These are phyloP conservation scores for Penicillium verrucosum DNA, from an alignment of 2,329 filamentous ascomycete genomes.

Conservation along the genomic window DNA sequence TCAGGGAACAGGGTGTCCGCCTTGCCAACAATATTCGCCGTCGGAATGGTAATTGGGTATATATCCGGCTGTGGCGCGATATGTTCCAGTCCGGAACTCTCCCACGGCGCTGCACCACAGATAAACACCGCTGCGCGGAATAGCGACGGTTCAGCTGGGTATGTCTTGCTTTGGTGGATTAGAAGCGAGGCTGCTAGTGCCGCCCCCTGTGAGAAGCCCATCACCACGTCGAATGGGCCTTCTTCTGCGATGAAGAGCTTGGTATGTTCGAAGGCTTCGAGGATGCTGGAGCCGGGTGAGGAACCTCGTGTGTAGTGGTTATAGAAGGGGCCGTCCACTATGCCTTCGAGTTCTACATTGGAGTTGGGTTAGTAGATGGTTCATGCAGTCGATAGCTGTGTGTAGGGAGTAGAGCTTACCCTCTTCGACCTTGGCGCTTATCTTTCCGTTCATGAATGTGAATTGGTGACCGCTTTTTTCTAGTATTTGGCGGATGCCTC, in stretches of 20 bases:
- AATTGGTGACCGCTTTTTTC: conserved; percentile 29
- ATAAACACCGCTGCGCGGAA: conserved; percentile 34
- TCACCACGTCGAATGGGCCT: conserved; percentile 33
- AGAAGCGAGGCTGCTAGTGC: conserved; percentile 29
- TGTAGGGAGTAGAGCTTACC: conserved; percentile 15
- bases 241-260: conserved; percentile 20
- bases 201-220: conserved; percentile 35
- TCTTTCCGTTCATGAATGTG: conserved; percentile 28
- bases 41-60: conserved; percentile 34
- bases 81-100: conserved; percentile 21
- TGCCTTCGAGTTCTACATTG: conserved; percentile 28
- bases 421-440: conserved; percentile 24
- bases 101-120: conserved; percentile 28
- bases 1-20: conserved; percentile 33
- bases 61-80: conserved; percentile 11
- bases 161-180: conserved; percentile 20
- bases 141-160: conserved; percentile 21
- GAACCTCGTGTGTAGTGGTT: conserved; percentile 28
- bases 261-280: conserved; percentile 27
- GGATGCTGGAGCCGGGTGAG: conserved; percentile 23
- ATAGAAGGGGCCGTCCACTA: conserved; percentile 33
- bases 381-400: background rate
- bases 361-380: background rate
- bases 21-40: conserved; percentile 39
- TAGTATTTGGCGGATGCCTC: conserved; percentile 29